Evolutionary conservation across 371 early-diverging fungal genomes (phyloP).

Genomic region (Mucor ambiguus): DNA sequence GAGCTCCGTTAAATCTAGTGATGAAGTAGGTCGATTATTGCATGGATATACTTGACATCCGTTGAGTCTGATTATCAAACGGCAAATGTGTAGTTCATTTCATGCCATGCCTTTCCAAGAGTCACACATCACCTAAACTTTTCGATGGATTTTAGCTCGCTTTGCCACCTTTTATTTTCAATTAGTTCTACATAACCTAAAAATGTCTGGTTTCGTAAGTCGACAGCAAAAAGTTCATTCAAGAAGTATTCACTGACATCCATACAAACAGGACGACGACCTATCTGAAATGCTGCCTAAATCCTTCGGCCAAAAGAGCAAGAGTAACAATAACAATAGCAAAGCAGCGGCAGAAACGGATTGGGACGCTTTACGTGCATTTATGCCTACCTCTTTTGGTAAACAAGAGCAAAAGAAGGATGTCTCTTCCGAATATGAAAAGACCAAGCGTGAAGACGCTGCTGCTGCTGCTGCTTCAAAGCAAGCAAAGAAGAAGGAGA

Average conservation of each 20-base stretch:
- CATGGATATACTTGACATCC: no score
- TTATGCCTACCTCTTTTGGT: constrained; percentile 67
- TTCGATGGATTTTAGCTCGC: not conserved
- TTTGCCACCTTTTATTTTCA: not conserved
- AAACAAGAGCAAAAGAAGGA: constrained; percentile 48
- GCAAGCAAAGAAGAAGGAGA: not conserved
- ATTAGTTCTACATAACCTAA: not conserved
- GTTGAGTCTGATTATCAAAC: no score
- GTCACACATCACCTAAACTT: not conserved
- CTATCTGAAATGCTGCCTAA: constrained; percentile 55
- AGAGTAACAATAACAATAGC: constrained; percentile 13
- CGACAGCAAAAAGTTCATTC: not conserved
- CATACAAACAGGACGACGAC: constrained; percentile 45
- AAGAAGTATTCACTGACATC: not conserved
- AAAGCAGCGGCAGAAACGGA: constrained; percentile 24
- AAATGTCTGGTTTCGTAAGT: constrained; percentile 3
- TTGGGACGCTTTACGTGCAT: constrained; percentile 52
- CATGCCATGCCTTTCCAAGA: not conserved
- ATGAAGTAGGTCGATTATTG: no score
- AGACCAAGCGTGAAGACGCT: constrained; percentile 43
- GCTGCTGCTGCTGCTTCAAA: not conserved
- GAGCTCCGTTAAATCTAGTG: no score
- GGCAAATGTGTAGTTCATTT: no score
- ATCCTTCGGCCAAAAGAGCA: constrained; percentile 47
- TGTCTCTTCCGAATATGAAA: constrained; percentile 36